phyloP scores from a whole-genome alignment of 768 basidiomycete species.

The Tulasnella calospora region DNA sequence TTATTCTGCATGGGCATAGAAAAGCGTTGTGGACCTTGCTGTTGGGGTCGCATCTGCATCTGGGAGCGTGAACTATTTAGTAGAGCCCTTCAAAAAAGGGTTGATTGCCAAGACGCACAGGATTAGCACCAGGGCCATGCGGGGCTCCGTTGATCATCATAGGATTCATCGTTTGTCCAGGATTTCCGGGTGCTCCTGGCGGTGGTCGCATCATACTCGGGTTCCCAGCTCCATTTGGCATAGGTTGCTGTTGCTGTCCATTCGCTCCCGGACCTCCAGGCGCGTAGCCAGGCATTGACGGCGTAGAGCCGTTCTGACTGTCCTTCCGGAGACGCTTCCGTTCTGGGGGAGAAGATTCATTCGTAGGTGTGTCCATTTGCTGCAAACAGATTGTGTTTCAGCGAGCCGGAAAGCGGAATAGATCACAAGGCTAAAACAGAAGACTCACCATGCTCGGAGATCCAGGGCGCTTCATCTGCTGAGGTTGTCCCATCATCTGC shows the following conservation, averaged over 20 bases:
- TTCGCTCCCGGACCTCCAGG: neutral
- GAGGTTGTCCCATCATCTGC: neutral
- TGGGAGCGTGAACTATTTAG: neutral
- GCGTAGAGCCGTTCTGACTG: neutral
- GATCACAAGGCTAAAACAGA: neutral
- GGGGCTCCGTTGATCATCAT: conserved; percentile 7
- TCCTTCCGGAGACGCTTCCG: conserved; percentile 13
- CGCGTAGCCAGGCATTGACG: neutral
- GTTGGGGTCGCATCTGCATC: conserved; percentile 16
- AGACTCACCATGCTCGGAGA: conserved; percentile 6
- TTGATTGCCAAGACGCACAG: neutral
- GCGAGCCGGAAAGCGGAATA: neutral
- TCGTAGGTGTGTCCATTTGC: neutral
- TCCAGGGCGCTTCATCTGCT: conserved; percentile 9
- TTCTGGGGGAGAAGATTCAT: conserved; percentile 23
- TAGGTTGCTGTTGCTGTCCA: conserved; percentile 1
- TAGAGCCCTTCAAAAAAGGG: neutral
- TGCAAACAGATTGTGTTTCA: neutral
- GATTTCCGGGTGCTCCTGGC: neutral
- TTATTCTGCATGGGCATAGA: neutral
- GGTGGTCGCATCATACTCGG: conserved; percentile 16
- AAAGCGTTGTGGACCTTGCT: neutral
- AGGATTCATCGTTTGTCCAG: conserved; percentile 5
- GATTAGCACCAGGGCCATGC: neutral
- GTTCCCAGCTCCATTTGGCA: neutral